Percentiles rank a stretch among this genome's conserved stretches.
Evolutionary conservation across 2,329 filamentous ascomycete genomes (phyloP).

Genomic region (Huntiella decipiens): DNA sequence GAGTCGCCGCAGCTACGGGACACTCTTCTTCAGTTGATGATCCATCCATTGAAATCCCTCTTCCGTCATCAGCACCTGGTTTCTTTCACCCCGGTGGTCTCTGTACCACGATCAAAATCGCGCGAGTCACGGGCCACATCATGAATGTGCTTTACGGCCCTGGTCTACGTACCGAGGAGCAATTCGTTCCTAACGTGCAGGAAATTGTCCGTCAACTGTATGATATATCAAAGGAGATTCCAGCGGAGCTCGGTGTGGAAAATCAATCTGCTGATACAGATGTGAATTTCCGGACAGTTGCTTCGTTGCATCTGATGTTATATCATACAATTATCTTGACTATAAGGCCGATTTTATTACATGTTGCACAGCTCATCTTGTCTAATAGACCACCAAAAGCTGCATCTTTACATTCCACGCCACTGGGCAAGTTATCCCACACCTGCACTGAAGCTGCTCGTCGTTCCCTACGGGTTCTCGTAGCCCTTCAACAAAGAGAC

Average conservation of each 20-base stretch:
- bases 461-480: constrained; percentile 16
- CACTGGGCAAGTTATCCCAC: constrained; percentile 15
- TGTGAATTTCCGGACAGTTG: constrained; percentile 17
- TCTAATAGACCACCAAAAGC: constrained; percentile 14
- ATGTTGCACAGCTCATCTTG: constrained; percentile 16
- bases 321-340: constrained; percentile 19
- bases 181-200: constrained; percentile 17
- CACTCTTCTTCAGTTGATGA: constrained; percentile 10
- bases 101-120: constrained; percentile 17
- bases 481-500: constrained; percentile 16
- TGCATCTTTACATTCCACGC: constrained; percentile 14
- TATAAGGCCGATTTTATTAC: constrained; percentile 16
- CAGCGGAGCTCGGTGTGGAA: constrained; percentile 13
- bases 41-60: constrained; percentile 9
- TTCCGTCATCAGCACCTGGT: constrained; percentile 14
- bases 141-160: constrained; percentile 18
- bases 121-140: constrained; percentile 15
- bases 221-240: constrained; percentile 14
- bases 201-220: constrained; percentile 16
- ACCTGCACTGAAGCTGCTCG: constrained; percentile 17
- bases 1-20: constrained; percentile 11
- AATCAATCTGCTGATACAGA: constrained; percentile 13
- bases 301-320: constrained; percentile 18
- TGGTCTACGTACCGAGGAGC: constrained; percentile 16
- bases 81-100: constrained; percentile 16